Percentiles rank a stretch among this genome's conserved stretches.
phyloP scores from a whole-genome alignment of 2,329 filamentous ascomycete genomes.

The Botrytis sinoallii region DNA sequence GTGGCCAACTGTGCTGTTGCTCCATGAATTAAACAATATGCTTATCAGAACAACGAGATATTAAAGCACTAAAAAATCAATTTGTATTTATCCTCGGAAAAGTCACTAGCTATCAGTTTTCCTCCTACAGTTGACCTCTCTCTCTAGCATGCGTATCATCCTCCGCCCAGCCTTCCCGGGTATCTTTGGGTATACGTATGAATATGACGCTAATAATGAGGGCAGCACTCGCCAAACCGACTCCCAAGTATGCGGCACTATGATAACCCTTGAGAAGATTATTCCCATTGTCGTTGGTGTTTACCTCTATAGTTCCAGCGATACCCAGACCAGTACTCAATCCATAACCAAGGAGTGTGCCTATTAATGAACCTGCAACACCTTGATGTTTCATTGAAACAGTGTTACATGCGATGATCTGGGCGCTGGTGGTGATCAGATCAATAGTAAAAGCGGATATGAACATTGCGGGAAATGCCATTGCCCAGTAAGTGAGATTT shows the following conservation, averaged over 20 bases:
- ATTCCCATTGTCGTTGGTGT: slow-evolving; percentile 23
- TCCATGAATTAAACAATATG: background rate
- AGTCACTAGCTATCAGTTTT: background rate
- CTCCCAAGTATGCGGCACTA: slow-evolving; percentile 43
- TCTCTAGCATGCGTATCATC: slow-evolving; percentile 16
- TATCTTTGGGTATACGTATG: slow-evolving; percentile 44
- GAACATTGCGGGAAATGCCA: slow-evolving; percentile 42
- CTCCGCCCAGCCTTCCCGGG: slow-evolving; percentile 38
- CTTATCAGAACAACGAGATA: background rate
- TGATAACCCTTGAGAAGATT: slow-evolving; percentile 39
- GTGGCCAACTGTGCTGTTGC: too few species aligned
- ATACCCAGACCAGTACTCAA: slow-evolving; percentile 45
- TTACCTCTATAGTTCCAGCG: slow-evolving; percentile 41
- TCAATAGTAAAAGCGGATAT: slow-evolving; percentile 45
- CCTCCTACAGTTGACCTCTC: background rate
- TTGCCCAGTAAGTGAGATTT: slow-evolving; percentile 46
- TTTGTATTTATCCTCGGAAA: background rate
- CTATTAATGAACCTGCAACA: slow-evolving; percentile 48
- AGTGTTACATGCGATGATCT: slow-evolving; percentile 53
- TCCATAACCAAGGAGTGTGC: slow-evolving; percentile 43
- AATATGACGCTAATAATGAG: slow-evolving; percentile 40
- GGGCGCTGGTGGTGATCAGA: slow-evolving; percentile 49
- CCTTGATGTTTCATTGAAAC: slow-evolving; percentile 48
- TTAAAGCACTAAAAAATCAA: background rate
- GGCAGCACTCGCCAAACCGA: slow-evolving; percentile 39